These are phyloP conservation scores for Fragaria nilgerrensis DNA, from an alignment of 306 rosid genomes.

Conservation along the genomic window DNA sequence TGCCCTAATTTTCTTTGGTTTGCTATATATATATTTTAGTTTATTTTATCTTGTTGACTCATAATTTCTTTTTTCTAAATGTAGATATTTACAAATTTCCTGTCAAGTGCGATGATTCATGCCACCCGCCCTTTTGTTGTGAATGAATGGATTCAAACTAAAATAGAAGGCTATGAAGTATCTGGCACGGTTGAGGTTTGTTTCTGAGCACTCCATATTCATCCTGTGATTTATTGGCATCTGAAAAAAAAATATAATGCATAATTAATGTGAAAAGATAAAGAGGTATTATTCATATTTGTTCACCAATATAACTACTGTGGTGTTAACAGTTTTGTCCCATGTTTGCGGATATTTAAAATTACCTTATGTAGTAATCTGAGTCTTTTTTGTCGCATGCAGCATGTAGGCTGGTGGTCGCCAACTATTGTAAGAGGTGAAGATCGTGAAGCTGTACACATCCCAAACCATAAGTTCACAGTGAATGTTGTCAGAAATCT, in stretches of 20 bases:
- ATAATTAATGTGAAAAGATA: not conserved
- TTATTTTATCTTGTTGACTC: constrained; percentile 22
- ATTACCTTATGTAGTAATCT: constrained; percentile 18
- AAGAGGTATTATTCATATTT: not conserved
- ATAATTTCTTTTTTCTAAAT: constrained; percentile 16
- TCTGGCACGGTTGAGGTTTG: constrained; percentile 96
- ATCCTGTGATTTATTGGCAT: not conserved
- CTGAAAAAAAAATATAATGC: not conserved
- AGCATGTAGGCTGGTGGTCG: constrained; percentile 99
- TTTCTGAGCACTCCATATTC: constrained; percentile 26
- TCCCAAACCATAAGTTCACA: constrained; percentile 95
- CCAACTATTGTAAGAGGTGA: constrained; percentile 95
- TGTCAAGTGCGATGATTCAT: constrained; percentile 94
- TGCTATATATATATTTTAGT: constrained; percentile 15
- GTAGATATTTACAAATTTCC: constrained; percentile 95
- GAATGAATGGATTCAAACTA: constrained; percentile 96
- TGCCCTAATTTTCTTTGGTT: constrained; percentile 9
- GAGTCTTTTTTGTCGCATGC: constrained; percentile 30
- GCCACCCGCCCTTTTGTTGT: constrained; percentile 92
- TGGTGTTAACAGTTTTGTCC: not conserved
- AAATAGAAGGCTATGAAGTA: constrained; percentile 93
- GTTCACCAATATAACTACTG: not conserved
- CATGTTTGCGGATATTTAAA: not conserved
- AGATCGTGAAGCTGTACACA: constrained; percentile 96
- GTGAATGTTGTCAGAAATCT: constrained; percentile 87